phyloP scores from a whole-genome alignment of 2,329 filamentous ascomycete genomes.

The Exserohilum rostratum region DNA sequence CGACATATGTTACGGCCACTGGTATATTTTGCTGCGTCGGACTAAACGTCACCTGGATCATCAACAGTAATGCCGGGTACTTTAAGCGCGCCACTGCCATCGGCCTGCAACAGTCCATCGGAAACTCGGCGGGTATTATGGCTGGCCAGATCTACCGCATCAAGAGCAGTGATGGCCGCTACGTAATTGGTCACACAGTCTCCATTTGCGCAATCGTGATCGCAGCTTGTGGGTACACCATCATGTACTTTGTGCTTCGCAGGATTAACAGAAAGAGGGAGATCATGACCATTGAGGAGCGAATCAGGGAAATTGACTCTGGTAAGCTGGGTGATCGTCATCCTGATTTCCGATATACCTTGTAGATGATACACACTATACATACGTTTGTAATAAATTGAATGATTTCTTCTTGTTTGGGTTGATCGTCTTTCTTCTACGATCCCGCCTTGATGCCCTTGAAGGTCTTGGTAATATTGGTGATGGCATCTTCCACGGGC shows the following conservation, averaged over 20 bases:
- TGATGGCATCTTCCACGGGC: constrained; percentile 71
- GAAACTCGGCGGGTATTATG: constrained; percentile 61
- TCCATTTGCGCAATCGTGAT: constrained; percentile 36
- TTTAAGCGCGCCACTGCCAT: constrained; percentile 23
- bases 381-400: neutral
- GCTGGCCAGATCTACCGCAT: constrained; percentile 47
- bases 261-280: constrained; percentile 56
- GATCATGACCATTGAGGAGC: constrained; percentile 53
- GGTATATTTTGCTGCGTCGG: constrained; percentile 62
- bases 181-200: constrained; percentile 18
- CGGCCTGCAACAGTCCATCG: constrained; percentile 40
- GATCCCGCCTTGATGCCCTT: constrained; percentile 48
- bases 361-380: neutral
- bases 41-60: constrained; percentile 60
- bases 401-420: neutral
- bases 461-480: constrained; percentile 61
- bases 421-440: neutral
- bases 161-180: constrained; percentile 12
- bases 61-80: constrained; percentile 54
- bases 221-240: constrained; percentile 16
- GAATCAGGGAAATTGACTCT: constrained; percentile 54
- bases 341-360: constrained; percentile 55
- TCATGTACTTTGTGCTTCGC: constrained; percentile 53
- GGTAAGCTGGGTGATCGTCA: constrained; percentile 57
- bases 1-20: constrained; percentile 58